Conservation (phyloP, 2,329 filamentous ascomycete species). For the Trichoderma gracile region DNA sequence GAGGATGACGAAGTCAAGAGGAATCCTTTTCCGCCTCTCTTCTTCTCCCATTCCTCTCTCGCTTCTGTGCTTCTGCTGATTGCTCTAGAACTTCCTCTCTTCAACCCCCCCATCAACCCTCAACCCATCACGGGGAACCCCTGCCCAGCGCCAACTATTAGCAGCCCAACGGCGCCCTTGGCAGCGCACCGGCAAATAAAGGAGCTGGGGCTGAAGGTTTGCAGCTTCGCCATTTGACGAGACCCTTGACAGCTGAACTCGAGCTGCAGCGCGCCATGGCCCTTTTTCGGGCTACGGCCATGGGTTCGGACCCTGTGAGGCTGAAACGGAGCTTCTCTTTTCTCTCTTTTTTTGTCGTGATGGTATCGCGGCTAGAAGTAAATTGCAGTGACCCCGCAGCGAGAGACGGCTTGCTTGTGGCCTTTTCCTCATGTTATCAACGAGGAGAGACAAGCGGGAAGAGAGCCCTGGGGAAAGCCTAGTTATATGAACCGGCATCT, state of each 20-base stretch:
- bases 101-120: too few relatives aligned
- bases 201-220: background rate
- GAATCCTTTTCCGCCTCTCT: background rate
- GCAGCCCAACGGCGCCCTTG: conserved; percentile 8
- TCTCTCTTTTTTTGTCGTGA: background rate
- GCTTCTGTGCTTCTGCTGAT: background rate
- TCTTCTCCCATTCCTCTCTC: background rate
- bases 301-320: background rate
- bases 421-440: background rate
- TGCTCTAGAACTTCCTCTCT: background rate
- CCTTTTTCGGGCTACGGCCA: conserved; percentile 3
- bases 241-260: conserved; percentile 26
- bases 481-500: background rate
- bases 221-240: conserved; percentile 22
- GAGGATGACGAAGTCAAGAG: background rate
- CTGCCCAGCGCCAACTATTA: conserved; percentile 8
- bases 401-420: background rate
- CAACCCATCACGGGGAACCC: conserved; percentile 23
- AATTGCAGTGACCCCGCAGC: conserved; percentile 13
- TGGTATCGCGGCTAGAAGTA: background rate
- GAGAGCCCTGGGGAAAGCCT: background rate
- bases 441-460: background rate
- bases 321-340: conserved; percentile 20
- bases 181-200: conserved; percentile 7
- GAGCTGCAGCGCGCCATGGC: conserved; percentile 12